phyloP scores from a whole-genome alignment of 163 green algal species.

The Scenedesmus sp. region DNA sequence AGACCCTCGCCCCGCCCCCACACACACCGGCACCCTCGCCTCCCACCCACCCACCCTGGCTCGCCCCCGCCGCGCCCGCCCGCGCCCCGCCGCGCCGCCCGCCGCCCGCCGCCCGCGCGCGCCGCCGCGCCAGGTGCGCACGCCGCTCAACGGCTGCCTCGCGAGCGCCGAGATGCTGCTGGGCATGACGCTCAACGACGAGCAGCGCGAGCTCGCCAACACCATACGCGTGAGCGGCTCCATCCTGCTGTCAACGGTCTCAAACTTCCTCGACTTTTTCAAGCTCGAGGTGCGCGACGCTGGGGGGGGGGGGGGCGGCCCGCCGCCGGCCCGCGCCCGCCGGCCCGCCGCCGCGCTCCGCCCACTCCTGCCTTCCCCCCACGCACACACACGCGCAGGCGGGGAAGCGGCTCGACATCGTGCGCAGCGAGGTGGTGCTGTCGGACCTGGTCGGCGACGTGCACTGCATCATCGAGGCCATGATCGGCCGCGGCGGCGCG shows the following conservation, averaged over 20 bases:
- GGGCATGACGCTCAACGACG: conserved; percentile 74
- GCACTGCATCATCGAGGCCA: conserved; percentile 88
- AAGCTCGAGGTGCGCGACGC: no score
- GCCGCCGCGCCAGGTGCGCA: no score
- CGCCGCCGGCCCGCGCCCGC: no score
- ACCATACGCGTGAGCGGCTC: conserved; percentile 82
- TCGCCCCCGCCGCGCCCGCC: no score
- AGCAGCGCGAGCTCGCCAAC: conserved; percentile 84
- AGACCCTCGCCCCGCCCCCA: no score
- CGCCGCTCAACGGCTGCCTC: conserved; percentile 88
- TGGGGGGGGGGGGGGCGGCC: no score
- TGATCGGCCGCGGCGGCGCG: conserved; percentile 63
- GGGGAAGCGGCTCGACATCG: conserved; percentile 83
- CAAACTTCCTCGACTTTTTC: conserved; percentile 93
- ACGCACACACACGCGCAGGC: no score
- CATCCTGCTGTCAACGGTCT: conserved; percentile 86
- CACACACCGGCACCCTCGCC: no score
- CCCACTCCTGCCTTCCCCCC: neutral
- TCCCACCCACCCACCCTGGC: no score
- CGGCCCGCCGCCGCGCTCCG: neutral
- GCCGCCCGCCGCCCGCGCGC: no score
- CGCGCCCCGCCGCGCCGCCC: neutral
- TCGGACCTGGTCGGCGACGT: conserved; percentile 77
- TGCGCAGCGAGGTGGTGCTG: conserved; percentile 71
- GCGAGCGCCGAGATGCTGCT: conserved; percentile 91